Base-by-base conservation (phyloP, 306 rosid species). In the Psophocarpus tetragonolobus region DNA sequence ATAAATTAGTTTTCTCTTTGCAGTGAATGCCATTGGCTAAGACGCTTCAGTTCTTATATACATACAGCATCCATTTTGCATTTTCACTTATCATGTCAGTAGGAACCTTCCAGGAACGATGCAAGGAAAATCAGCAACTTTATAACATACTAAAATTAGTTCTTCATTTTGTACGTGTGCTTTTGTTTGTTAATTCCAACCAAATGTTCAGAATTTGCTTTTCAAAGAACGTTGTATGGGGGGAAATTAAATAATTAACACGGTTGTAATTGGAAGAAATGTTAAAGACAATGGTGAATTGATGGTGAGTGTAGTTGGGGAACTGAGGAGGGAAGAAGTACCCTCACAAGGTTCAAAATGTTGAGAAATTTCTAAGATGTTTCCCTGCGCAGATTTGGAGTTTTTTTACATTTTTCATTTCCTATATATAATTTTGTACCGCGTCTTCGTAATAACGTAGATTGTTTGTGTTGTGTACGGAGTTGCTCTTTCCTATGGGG, bases 61-160 rank as follows among this genome's bases (percentile, higher is more conserved):
- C 29, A 91, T 88, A 82, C 29, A 26, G 21, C 62, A 48, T 54
- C 17, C 10, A 54, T 64, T 69, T 71, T 27, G 78, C 23, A 9
- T 15, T 76, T 48, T 47, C 48, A 45, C 13, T 73, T 73, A 80
- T 68, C 18, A 8, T 54, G 50, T 71, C 44, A 67, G 12, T 65
- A 83, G 77, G 95, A 90, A 86, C 82, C 77, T 89, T 91, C 97
- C 87, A 33, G 39, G 93, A 76, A 83, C 79, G 18, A 70, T 70
- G 17, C n/a, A 60, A 69, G 63, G 73, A 62, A 73, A 78, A 83
- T 82, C 64, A 74, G 56, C 6, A n/a, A 45, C 56, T 48, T n/a
- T 1, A 4, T 50, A 50, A 20, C 65, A 47, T 50, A 20, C 18
- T 12, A 71, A 15, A 21, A 21, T 21, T 38, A 26, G 17, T 24